phyloP scores from a whole-genome alignment of 2,329 filamentous ascomycete species.

The Ceratocystis cubensis region DNA sequence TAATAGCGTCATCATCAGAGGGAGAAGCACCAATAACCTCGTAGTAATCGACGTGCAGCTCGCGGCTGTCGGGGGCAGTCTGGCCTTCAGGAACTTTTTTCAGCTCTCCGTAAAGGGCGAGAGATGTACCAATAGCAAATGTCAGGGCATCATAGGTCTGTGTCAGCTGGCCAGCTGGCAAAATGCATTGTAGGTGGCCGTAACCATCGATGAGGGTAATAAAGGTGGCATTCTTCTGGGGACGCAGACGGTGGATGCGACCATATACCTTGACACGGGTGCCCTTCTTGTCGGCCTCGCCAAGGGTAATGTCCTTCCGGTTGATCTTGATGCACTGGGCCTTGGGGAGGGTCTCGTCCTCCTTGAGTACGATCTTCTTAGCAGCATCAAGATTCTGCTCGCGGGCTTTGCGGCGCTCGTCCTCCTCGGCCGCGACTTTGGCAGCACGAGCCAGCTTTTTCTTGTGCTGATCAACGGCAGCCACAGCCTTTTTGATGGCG shows the following conservation, averaged over 20 bases:
- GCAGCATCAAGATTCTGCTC: conserved; percentile 58
- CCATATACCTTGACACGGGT: conserved; percentile 69
- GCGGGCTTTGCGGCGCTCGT: conserved; percentile 59
- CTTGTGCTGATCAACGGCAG: conserved; percentile 61
- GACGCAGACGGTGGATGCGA: conserved; percentile 66
- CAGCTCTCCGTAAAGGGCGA: conserved; percentile 75
- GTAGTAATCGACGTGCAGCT: conserved; percentile 85
- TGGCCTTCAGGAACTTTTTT: conserved; percentile 64
- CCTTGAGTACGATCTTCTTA: conserved; percentile 57
- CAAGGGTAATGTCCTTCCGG: conserved; percentile 51
- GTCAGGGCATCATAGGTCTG: conserved; percentile 87
- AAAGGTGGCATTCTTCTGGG: conserved; percentile 77
- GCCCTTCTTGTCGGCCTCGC: conserved; percentile 48
- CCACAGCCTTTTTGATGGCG: conserved; percentile 72
- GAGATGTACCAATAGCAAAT: conserved; percentile 74
- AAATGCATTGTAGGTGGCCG: conserved; percentile 64
- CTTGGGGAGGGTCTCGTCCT: conserved; percentile 60
- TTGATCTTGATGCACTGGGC: conserved; percentile 65
- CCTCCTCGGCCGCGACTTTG: conserved; percentile 57
- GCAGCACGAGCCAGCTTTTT: conserved; percentile 74
- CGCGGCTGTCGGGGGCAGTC: conserved; percentile 69
- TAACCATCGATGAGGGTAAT: conserved; percentile 77
- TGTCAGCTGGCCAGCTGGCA: conserved; percentile 63
- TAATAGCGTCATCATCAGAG: conserved; percentile 80
- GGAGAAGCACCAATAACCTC: conserved; percentile 66